A percentile compares a stretch with the other conserved stretches of the same genome.
Conservation (phyloP, 352 stramenopile species). For the Thraustotheca clavata region DNA sequence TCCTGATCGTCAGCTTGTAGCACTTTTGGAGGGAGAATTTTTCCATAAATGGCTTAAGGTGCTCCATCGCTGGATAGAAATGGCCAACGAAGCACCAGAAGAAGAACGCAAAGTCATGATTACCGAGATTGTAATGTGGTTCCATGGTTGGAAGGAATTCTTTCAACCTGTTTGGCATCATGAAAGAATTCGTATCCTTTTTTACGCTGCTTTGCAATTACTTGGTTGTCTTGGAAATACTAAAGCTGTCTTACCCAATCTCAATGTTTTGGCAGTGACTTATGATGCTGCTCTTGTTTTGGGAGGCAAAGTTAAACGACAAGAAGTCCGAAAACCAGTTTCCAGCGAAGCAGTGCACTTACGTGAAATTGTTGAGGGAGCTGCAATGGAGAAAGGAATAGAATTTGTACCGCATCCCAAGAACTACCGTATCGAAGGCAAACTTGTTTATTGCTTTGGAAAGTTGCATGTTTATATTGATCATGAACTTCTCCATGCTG, state of each 20-base stretch:
- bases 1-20: conserved; percentile 62
- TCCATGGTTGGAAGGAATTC: conserved; percentile 74
- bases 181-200: conserved; percentile 60
- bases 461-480: conserved; percentile 79
- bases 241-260: conserved; percentile 29
- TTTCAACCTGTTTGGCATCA: conserved; percentile 59
- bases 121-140: conserved; percentile 71
- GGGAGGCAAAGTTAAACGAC: conserved; percentile 20
- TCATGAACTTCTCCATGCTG: conserved; percentile 69
- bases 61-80: conserved; percentile 64
- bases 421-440: conserved; percentile 43
- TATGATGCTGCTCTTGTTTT: conserved; percentile 70
- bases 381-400: conserved; percentile 70
- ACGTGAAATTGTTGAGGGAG: conserved; percentile 75
- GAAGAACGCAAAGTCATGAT: conserved; percentile 25
- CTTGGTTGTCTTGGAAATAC: conserved; percentile 30
- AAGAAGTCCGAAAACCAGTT: conserved; percentile 7
- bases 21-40: conserved; percentile 85
- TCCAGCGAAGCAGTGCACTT: conserved; percentile 26
- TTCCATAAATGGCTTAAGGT: conserved; percentile 87
- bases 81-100: conserved; percentile 22
- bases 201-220: conserved; percentile 63
- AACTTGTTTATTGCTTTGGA: conserved; percentile 74
- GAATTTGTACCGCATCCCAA: conserved; percentile 58
- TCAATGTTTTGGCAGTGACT: conserved; percentile 45